phyloP scores from a whole-genome alignment of 768 basidiomycete species.

The Hydnum rufescens region DNA sequence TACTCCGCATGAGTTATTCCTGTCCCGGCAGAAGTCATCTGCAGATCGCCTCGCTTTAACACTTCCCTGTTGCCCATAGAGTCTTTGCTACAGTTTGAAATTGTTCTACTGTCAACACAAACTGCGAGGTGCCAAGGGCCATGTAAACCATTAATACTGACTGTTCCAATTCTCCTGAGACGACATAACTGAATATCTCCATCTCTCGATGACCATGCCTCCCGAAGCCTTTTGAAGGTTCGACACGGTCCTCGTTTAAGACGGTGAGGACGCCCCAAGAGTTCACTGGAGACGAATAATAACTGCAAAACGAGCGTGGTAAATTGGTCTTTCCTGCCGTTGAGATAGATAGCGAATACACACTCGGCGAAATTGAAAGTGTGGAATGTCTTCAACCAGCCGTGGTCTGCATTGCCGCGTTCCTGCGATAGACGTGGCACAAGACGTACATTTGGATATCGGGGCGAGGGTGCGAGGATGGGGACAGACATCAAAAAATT shows the following conservation, averaged over 20 bases:
- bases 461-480: conserved; percentile 7
- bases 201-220: conserved; percentile 68
- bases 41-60: conserved; percentile 72
- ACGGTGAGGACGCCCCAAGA: conserved; percentile 62
- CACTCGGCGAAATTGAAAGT: conserved; percentile 61
- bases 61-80: conserved; percentile 83
- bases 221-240: conserved; percentile 58
- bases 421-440: conserved; percentile 8
- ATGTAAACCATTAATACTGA: conserved; percentile 2
- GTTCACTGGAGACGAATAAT: conserved; percentile 36
- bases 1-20: conserved; percentile 75
- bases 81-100: conserved; percentile 45
- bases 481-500: too few relatives aligned
- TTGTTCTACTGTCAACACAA: background rate
- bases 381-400: conserved; percentile 76
- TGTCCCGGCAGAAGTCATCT: conserved; percentile 80
- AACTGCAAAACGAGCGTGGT: conserved; percentile 21
- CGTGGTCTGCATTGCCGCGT: conserved; percentile 40
- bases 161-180: conserved; percentile 67
- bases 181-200: conserved; percentile 82
- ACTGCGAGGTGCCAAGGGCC: background rate
- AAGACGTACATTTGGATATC: conserved; percentile 7
- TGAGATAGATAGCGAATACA: conserved; percentile 14
- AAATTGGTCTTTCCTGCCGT: background rate
- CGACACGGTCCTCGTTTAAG: conserved; percentile 86